Base-by-base conservation (phyloP, 1,139 yeast species). In the Diutina rugosa region DNA sequence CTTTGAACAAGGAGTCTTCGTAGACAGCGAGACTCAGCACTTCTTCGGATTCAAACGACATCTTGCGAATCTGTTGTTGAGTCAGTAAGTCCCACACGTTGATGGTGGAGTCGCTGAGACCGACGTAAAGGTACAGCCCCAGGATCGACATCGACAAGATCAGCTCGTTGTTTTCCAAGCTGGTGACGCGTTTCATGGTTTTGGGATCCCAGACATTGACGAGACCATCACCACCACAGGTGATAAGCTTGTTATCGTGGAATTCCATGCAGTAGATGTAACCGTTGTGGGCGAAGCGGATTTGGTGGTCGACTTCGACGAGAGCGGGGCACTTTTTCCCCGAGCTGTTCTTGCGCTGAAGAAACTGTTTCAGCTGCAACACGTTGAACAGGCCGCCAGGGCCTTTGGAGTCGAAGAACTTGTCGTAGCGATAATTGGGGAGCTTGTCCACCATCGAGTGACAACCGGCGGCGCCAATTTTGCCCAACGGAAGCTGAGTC, bases 151-250 rank as follows among this genome's bases (percentile, higher is more conserved):
- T 79, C 0, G 95, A 85, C 46, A 89, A 71, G 7, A 90, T 82
- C 5, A 89, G 80, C 47, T 84, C 89, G 3, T 82, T 83, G 62
- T 87, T 86, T 55, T 83, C 85, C 55, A 90, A 69, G 5, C 54
- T 41, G 6, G 58, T 29, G 35, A 59, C 53, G 5, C 48, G 49
- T 30, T 56, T 51, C 51, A 58, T 49, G 6, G 55, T 44, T 16
- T 54, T 32, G 9, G 48, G 54, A 6, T 61, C 57, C 99, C 99
- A 93, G 14, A 90, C 69, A 62, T 87, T 88, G 29, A 87, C 80
- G 2, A 80, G 65, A 0, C 98, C 98, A 69, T 93, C 98, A 55
- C 98, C 98, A 55, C 97, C 96, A 41, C 96, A 95, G 46, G 76
- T 69, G 3, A 73, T 65, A 54, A 76, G 64, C 28, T 67, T 58